Evolutionary conservation across 2,329 filamentous ascomycete genomes (phyloP), one percentile per base, ranked within the genome.

Genomic region (Colletotrichum navitas): DNA sequence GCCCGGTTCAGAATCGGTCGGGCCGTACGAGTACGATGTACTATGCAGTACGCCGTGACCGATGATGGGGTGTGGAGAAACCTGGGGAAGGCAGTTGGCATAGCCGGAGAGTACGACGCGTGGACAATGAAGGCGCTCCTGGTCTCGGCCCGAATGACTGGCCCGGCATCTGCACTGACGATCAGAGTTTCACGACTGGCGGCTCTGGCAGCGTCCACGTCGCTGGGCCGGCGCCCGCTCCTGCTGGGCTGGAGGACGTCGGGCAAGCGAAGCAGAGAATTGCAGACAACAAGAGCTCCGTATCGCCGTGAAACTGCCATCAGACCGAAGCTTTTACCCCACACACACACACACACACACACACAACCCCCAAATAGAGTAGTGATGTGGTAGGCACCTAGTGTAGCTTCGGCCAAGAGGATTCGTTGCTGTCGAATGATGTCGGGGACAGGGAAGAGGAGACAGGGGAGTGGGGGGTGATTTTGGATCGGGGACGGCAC

Each of bases 291-390:
- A 1, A 26, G 32, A 60, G 52, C 58, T 73, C 68, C 71, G 45
- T 71, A 59, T 73, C 39, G 68, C 68, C 71, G 71, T 73, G 71
- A 73, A 73, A 73, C 71, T 67, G 71, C 71, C 71, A 60, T 73
- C 63, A 67, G 71, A 60, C 68, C 71, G 71, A 73, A 54, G 34
- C 34, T 45, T 24, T 36, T 5, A 21, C 67, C 45, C 49, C 59
- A 54, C 45, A 29, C 6, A 54, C 45, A 29, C 10, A 41, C n/a
- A n/a, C n/a, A n/a, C n/a, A n/a, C 59, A 54, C 45, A 29, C 6
- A 54, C 45, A 29, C 10, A 41, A 34, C 51, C 51, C 65, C 43
- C 65, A 29, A 52, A 47, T 24, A 45, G 41, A 21, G 41, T 21
- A 21, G 6, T 7, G 5, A 43, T 14, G 7, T 7, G 11, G 16